Evolutionary conservation across 805 yeast genomes (phyloP).

Genomic region (Metschnikowia orientalis): DNA sequence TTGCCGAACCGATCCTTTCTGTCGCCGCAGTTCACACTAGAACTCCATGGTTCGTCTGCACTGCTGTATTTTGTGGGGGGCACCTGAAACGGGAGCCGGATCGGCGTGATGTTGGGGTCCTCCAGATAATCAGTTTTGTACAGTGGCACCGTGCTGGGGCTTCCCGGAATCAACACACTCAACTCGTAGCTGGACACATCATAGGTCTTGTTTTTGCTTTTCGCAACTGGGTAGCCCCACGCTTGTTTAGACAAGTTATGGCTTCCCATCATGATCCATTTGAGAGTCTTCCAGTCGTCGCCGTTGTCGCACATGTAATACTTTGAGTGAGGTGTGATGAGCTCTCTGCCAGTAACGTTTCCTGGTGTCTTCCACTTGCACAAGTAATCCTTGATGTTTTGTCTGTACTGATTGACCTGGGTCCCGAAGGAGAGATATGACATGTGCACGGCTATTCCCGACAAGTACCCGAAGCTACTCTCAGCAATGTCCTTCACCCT

Average conservation of each 20-base stretch:
- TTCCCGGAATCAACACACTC: constrained; percentile 29
- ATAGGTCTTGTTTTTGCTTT: constrained; percentile 17
- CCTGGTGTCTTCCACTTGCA: constrained; percentile 38
- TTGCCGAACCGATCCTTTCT: constrained; percentile 12
- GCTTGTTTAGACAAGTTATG: constrained; percentile 75
- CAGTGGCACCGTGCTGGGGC: constrained; percentile 39
- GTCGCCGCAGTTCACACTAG: constrained; percentile 6
- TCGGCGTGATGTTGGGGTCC: constrained; percentile 23
- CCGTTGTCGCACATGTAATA: constrained; percentile 54
- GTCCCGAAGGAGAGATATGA: constrained; percentile 25
- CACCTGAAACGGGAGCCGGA: constrained; percentile 50
- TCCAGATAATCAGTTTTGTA: constrained; percentile 33
- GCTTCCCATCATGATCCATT: constrained; percentile 72
- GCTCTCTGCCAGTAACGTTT: constrained; percentile 27
- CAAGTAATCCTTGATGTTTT: constrained; percentile 40
- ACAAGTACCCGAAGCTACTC: constrained; percentile 41
- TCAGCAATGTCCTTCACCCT: constrained; percentile 35
- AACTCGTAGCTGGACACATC: constrained; percentile 37
- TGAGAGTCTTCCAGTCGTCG: constrained; percentile 45
- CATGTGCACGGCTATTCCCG: constrained; percentile 51
- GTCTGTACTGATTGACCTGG: constrained; percentile 35
- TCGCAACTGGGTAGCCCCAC: constrained; percentile 55
- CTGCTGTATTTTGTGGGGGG: constrained; percentile 43
- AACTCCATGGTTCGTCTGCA: constrained; percentile 50
- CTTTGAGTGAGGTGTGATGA: constrained; percentile 63